phyloP scores from a whole-genome alignment of 169 alveolate species.

The Eimeria necatrix region DNA sequence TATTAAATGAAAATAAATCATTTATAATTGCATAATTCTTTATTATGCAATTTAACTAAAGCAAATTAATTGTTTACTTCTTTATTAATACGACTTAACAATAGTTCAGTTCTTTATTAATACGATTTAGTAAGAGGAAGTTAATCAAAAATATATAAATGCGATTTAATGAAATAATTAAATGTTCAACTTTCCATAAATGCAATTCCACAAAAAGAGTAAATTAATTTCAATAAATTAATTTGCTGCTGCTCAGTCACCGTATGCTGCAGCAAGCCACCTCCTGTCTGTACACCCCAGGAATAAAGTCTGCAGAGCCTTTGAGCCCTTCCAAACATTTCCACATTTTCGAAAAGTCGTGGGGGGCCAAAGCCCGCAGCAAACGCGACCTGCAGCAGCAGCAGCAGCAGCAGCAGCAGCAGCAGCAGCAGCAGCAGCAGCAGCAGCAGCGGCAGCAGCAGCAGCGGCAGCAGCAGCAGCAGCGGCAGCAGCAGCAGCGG shows the following conservation, averaged over 20 bases:
- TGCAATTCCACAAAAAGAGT: no score
- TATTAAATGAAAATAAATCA: no score
- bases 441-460: not conserved
- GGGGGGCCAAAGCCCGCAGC: constrained; percentile 41
- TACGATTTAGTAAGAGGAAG: no score
- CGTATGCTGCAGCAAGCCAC: not conserved
- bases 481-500: not conserved
- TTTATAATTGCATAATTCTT: no score
- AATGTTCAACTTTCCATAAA: no score
- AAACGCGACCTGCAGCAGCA: constrained; percentile 2
- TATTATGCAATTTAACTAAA: no score
- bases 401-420: constrained; percentile 28
- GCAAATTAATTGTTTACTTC: no score
- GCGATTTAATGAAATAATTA: no score
- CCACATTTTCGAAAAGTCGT: not conserved
- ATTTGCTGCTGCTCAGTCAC: not conserved
- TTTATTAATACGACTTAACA: no score
- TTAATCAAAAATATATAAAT: no score
- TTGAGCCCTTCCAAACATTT: not conserved
- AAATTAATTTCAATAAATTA: no score
- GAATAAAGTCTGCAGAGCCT: not conserved
- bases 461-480: not conserved
- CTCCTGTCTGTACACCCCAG: not conserved
- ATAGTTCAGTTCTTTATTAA: no score
- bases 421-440: not conserved